Evolutionary conservation across 148 eudicot genomes (phyloP).

Genomic region (Cornus suecica): DNA sequence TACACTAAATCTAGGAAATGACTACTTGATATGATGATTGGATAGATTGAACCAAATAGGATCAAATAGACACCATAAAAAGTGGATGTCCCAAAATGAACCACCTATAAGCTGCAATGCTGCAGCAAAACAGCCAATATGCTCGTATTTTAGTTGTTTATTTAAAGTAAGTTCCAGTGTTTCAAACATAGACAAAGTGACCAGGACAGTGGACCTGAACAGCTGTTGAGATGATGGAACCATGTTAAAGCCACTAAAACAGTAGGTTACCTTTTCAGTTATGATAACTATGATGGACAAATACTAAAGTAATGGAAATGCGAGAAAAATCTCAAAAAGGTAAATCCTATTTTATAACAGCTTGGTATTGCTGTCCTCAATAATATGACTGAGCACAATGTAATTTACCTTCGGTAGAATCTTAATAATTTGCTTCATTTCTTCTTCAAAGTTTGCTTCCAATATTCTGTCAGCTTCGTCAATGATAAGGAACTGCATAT

Average conservation of each 20-base stretch:
- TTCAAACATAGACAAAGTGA: neutral
- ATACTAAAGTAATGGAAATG: slow-evolving; percentile 6
- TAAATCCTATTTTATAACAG: neutral
- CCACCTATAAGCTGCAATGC: too few species aligned
- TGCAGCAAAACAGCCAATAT: neutral
- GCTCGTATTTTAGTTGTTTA: neutral
- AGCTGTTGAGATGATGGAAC: neutral
- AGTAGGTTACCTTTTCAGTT: neutral
- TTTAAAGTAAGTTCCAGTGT: too few species aligned
- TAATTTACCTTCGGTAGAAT: slow-evolving; percentile 74
- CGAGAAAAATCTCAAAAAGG: neutral
- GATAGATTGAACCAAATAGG: neutral
- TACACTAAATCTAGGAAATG: neutral
- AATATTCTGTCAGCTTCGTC: slow-evolving; percentile 97
- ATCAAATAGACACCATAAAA: too few species aligned
- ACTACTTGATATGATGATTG: neutral
- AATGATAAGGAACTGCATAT: slow-evolving; percentile 71
- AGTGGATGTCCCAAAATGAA: too few species aligned
- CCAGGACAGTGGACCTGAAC: neutral
- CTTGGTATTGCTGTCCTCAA: neutral
- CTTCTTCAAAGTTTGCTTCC: slow-evolving; percentile 95
- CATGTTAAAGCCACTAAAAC: neutral
- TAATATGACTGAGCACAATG: neutral
- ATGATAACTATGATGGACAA: neutral
- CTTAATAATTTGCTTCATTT: slow-evolving; percentile 82